Conservation (phyloP, 768 basidiomycete genomes). For the Phylloporus sp. region DNA sequence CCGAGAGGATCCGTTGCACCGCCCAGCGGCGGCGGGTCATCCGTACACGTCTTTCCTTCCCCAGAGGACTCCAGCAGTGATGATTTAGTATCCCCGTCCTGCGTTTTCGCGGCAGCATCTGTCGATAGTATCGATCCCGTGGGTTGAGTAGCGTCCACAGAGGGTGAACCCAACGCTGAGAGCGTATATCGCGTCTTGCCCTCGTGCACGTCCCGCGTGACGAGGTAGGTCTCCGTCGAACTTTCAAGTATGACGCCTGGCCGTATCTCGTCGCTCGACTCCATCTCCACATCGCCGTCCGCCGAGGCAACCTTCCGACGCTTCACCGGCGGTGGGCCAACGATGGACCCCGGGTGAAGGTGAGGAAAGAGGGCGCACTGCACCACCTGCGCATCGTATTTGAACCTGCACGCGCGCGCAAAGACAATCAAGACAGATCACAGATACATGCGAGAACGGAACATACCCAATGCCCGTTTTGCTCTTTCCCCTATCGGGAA, state of each 20-base stretch:
- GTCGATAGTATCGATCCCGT: neutral
- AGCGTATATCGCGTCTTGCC: constrained; percentile 17
- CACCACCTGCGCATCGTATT: constrained; percentile 45
- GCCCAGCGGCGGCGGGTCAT: neutral
- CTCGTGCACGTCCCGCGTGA: constrained; percentile 10
- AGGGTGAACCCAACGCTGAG: constrained; percentile 8
- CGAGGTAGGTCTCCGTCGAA: constrained; percentile 18
- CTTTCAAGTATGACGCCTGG: constrained; percentile 26
- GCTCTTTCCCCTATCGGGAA: constrained; percentile 26
- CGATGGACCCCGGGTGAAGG: constrained; percentile 11
- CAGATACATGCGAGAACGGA: neutral
- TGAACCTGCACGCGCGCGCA: constrained; percentile 37
- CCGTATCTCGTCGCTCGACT: constrained; percentile 5
- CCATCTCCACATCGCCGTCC: constrained; percentile 8
- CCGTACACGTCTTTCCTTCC: neutral
- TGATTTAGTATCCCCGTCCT: constrained; percentile 1
- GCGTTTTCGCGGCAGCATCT: constrained; percentile 5
- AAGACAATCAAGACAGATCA: neutral
- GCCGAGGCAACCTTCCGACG: constrained; percentile 24
- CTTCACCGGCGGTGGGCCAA: constrained; percentile 18
- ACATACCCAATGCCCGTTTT: constrained; percentile 44
- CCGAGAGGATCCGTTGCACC: constrained; percentile 4
- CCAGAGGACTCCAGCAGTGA: neutral
- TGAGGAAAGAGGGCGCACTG: constrained; percentile 43
- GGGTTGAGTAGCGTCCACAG: neutral